phyloP scores from a whole-genome alignment of 2,329 filamentous ascomycete genomes.

The Chrysosporium queenslandicum region DNA sequence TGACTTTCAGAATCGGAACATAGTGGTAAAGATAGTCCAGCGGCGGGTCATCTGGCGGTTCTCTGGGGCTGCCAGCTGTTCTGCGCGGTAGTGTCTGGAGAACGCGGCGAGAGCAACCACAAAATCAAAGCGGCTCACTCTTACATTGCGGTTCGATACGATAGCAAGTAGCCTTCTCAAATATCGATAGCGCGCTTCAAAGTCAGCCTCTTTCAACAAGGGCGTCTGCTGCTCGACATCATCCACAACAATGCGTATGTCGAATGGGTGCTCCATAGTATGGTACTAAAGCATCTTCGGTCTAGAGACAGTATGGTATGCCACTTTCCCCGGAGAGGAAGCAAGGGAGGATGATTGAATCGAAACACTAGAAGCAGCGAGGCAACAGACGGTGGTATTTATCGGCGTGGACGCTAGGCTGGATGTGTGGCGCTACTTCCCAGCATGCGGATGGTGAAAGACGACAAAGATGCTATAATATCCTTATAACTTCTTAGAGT shows the following conservation, averaged over 20 bases:
- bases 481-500: too few species aligned
- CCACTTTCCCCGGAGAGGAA: slow-evolving; percentile 11
- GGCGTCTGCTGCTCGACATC: slow-evolving; percentile 12
- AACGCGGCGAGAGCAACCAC: slow-evolving; percentile 18
- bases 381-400: too few species aligned
- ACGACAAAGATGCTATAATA: too few species aligned
- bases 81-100: slow-evolving; percentile 14
- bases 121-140: slow-evolving; percentile 10
- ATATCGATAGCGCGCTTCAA: slow-evolving; percentile 12
- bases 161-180: slow-evolving; percentile 10
- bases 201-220: slow-evolving; percentile 15
- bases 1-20: slow-evolving; percentile 17
- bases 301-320: slow-evolving; percentile 13
- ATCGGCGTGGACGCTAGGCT: too few species aligned
- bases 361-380: too few species aligned
- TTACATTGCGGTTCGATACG: slow-evolving; percentile 15
- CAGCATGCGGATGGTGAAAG: too few species aligned
- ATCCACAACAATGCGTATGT: slow-evolving; percentile 14
- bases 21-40: slow-evolving; percentile 17
- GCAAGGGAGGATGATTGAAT: too few species aligned
- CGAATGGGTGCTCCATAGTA: slow-evolving; percentile 18
- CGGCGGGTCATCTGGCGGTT: slow-evolving; percentile 12
- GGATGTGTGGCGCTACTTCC: too few species aligned
- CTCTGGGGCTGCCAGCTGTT: slow-evolving; percentile 5
- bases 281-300: slow-evolving; percentile 15